Conservation (phyloP, 306 rosid genomes). For the Vigna mungo region DNA sequence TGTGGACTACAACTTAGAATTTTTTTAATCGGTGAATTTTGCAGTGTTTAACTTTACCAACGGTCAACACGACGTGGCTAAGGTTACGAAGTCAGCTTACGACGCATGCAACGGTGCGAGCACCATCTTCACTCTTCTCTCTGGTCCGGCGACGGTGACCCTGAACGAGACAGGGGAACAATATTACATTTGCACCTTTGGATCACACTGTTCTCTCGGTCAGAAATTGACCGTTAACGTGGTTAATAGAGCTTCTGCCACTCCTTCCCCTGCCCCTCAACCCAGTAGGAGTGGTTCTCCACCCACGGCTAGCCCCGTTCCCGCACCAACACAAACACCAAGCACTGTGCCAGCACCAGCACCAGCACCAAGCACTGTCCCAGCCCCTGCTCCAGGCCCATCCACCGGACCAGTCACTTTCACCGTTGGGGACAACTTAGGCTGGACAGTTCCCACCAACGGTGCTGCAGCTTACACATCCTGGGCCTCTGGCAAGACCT, state of each 20-base stretch:
- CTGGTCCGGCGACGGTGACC: conserved; percentile 52
- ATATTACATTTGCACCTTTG: conserved; percentile 60
- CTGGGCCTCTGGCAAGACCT: conserved; percentile 49
- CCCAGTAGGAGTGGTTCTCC: conserved; percentile 36
- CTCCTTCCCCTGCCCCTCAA: conserved; percentile 61
- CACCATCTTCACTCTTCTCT: neutral
- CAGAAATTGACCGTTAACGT: conserved; percentile 70
- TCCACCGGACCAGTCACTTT: conserved; percentile 48
- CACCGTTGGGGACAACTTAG: conserved; percentile 42
- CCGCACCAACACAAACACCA: conserved; percentile 39
- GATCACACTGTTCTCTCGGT: conserved; percentile 54
- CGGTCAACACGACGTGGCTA: conserved; percentile 56
- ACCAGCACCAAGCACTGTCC: conserved; percentile 17
- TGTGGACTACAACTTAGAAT: too few relatives aligned
- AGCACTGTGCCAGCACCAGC: conserved; percentile 19
- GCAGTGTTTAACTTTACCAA: conserved; percentile 61
- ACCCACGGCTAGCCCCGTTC: conserved; percentile 40
- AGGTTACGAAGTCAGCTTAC: conserved; percentile 60
- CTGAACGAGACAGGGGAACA: conserved; percentile 58
- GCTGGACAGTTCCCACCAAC: conserved; percentile 41
- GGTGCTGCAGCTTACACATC: conserved; percentile 19
- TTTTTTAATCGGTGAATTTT: neutral
- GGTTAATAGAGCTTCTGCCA: conserved; percentile 45
- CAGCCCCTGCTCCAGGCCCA: conserved; percentile 36
- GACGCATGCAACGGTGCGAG: conserved; percentile 52